phyloP scores from a whole-genome alignment of 2,329 filamentous ascomycete species.

The Hypoxylon sp. region DNA sequence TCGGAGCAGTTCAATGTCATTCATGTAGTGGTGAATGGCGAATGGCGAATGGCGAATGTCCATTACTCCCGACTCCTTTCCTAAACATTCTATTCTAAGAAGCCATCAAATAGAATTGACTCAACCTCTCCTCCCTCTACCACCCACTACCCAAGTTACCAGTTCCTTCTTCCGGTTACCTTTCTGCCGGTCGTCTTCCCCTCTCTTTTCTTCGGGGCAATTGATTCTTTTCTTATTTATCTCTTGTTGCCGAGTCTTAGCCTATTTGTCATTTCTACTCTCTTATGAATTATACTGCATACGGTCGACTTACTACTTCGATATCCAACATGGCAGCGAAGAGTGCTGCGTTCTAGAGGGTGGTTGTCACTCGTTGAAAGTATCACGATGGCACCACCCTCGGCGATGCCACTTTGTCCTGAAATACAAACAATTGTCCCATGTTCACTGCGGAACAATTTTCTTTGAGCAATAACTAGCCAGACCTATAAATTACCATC shows the following conservation, averaged over 20 bases:
- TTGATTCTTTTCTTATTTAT: slow-evolving; percentile 30
- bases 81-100: slow-evolving; percentile 17
- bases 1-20: slow-evolving; percentile 9
- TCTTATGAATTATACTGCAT: slow-evolving; percentile 35
- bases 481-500: neutral
- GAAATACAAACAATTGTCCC: slow-evolving; percentile 43
- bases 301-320: slow-evolving; percentile 48
- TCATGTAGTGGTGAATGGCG: neutral
- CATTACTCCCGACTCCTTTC: neutral
- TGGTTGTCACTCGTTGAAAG: slow-evolving; percentile 63
- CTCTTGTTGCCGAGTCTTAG: slow-evolving; percentile 39
- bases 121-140: slow-evolving; percentile 2
- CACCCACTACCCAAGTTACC: slow-evolving; percentile 8
- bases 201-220: slow-evolving; percentile 26
- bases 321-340: slow-evolving; percentile 61
- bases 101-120: slow-evolving; percentile 21
- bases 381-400: slow-evolving; percentile 72
- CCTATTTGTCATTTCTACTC: slow-evolving; percentile 38
- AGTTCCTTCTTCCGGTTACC: slow-evolving; percentile 17
- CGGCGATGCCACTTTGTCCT: slow-evolving; percentile 59
- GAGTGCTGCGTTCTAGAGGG: slow-evolving; percentile 69
- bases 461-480: slow-evolving; percentile 21
- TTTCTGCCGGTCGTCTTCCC: slow-evolving; percentile 33
- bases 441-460: slow-evolving; percentile 36
- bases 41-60: slow-evolving; percentile 7